phyloP scores from a whole-genome alignment of 192 early-diverging fungal genomes.

The Coemansia sp. region DNA sequence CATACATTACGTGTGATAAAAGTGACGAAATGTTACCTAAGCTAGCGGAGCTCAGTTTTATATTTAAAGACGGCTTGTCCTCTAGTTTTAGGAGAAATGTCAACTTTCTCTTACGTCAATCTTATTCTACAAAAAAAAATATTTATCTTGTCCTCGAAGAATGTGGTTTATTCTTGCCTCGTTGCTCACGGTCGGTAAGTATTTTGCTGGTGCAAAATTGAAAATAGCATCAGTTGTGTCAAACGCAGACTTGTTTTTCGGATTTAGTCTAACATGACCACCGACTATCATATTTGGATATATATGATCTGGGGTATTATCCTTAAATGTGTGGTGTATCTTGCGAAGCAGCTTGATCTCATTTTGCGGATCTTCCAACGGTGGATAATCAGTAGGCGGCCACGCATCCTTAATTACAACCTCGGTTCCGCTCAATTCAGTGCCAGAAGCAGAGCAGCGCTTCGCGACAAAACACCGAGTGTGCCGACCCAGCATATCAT shows the following conservation, averaged over 20 bases:
- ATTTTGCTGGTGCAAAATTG: background rate
- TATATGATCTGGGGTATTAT: background rate
- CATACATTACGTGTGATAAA: too few relatives aligned
- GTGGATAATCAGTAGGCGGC: background rate
- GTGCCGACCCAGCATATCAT: background rate
- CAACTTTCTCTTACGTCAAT: too few relatives aligned
- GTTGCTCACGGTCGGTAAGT: too few relatives aligned
- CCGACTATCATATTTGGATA: constrained; percentile 1
- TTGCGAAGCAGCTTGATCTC: background rate
- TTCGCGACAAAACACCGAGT: background rate
- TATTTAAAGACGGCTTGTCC: too few relatives aligned
- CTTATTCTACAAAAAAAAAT: too few relatives aligned
- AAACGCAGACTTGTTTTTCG: background rate
- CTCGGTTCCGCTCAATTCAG: too few relatives aligned
- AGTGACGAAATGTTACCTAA: too few relatives aligned
- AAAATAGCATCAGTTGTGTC: constrained; percentile 8
- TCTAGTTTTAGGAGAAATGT: too few relatives aligned
- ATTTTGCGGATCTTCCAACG: background rate
- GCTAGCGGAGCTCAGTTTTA: too few relatives aligned
- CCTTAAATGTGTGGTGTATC: background rate
- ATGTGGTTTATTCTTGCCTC: too few relatives aligned
- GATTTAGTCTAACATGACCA: background rate
- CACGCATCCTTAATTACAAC: constrained; percentile 19
- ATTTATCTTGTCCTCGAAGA: too few relatives aligned
- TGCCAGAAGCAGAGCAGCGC: background rate